Percentiles rank a stretch among this genome's conserved stretches.
Conservation (phyloP, 2,329 filamentous ascomycete species). For the Tolypocladium inflatum region DNA sequence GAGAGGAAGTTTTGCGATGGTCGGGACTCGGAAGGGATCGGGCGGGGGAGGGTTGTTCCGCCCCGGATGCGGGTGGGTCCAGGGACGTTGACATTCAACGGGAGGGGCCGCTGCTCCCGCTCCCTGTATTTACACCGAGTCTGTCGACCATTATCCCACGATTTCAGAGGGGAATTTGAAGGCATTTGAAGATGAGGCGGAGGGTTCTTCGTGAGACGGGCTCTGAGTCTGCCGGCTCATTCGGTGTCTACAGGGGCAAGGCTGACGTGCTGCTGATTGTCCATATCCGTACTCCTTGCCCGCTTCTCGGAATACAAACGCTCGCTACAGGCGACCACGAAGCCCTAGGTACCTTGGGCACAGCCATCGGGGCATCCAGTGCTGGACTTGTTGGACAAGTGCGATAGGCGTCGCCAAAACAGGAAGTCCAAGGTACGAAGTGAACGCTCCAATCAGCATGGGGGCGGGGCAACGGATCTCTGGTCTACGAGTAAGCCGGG, state of each 20-base stretch:
- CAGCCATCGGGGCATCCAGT: too few relatives aligned
- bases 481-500: not conserved
- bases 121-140: not conserved
- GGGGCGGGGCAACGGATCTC: not conserved
- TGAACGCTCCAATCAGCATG: not conserved
- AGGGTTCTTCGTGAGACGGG: not conserved
- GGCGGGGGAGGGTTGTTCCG: conserved; percentile 9
- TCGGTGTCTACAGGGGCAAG: not conserved
- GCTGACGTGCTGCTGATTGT: not conserved
- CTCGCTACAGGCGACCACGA: too few relatives aligned
- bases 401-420: not conserved
- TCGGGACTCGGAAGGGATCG: conserved; percentile 13
- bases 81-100: not conserved
- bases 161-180: not conserved
- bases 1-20: conserved; percentile 13
- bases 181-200: not conserved
- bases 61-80: conserved; percentile 3
- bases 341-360: too few relatives aligned
- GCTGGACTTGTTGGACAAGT: too few relatives aligned
- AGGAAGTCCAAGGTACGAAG: not conserved
- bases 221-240: not conserved
- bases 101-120: not conserved
- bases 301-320: too few relatives aligned
- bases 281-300: not conserved
- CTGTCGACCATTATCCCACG: not conserved